phyloP scores from a whole-genome alignment of 169 alveolate species.

The Toxoplasma gondii region DNA sequence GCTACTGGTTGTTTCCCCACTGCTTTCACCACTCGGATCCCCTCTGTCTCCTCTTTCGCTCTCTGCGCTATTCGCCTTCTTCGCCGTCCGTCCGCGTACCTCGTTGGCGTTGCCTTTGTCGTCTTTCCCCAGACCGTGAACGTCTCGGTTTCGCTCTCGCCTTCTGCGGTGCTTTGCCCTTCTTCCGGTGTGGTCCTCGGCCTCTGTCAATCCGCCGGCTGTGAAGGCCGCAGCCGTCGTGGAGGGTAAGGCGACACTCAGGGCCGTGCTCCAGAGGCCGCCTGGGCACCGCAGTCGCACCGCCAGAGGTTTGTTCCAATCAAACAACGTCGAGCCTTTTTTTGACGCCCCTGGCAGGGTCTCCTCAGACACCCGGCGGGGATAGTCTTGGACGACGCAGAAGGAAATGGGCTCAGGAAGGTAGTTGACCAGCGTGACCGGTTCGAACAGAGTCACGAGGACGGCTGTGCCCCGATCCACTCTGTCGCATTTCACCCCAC shows the following conservation, averaged over 20 bases:
- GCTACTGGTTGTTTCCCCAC: too few species aligned
- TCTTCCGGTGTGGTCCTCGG: neutral
- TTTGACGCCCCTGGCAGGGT: conserved; percentile 21
- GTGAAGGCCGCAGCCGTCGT: neutral
- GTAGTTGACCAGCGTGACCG: conserved; percentile 32
- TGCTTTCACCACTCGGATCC: neutral
- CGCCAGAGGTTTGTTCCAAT: conserved; percentile 28
- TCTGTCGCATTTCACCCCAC: conserved; percentile 30
- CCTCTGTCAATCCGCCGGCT: neutral
- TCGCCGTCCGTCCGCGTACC: neutral
- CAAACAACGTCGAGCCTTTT: conserved; percentile 50
- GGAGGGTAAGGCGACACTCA: neutral
- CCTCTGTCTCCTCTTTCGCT: neutral
- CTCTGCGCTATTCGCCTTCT: neutral
- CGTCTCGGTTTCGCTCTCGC: neutral
- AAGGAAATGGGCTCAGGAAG: conserved; percentile 39
- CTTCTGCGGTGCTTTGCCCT: neutral
- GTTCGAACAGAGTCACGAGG: conserved; percentile 51
- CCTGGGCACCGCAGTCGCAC: conserved; percentile 47
- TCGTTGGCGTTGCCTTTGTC: neutral
- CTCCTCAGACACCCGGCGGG: conserved; percentile 28
- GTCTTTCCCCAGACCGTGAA: neutral
- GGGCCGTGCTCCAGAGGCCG: conserved; percentile 16
- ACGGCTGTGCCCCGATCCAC: neutral
- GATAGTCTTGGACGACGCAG: conserved; percentile 35